Percentiles rank a stretch among this genome's conserved stretches.
Conservation (phyloP, 192 early-diverging fungal genomes). For the Mycoemilia scoparia region DNA sequence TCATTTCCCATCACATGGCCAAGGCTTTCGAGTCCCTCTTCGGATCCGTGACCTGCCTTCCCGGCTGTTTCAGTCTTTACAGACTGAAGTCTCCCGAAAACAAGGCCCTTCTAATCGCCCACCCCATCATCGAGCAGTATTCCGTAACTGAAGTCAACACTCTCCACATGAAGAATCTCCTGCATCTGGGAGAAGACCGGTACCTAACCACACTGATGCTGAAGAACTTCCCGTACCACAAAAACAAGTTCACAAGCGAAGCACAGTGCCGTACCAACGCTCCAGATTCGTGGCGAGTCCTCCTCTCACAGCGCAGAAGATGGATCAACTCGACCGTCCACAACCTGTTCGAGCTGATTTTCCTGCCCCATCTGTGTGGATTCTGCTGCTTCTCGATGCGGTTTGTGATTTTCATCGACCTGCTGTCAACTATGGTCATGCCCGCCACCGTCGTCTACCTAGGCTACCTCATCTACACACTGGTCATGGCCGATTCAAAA, state of each 20-base stretch:
- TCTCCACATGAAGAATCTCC: conserved; percentile 91
- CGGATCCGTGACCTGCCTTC: conserved; percentile 88
- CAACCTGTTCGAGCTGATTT: conserved; percentile 84
- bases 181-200: conserved; percentile 95
- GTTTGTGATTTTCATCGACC: conserved; percentile 87
- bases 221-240: conserved; percentile 93
- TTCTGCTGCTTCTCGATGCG: conserved; percentile 97
- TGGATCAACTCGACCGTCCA: conserved; percentile 99
- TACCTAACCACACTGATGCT: conserved; percentile 84
- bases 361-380: conserved; percentile 89
- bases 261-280: conserved; percentile 83
- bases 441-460: conserved; percentile 80
- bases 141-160: conserved; percentile 86
- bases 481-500: conserved; percentile 32
- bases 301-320: conserved; percentile 92
- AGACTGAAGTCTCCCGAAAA: conserved; percentile 76
- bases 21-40: conserved; percentile 96
- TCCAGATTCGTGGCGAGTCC: conserved; percentile 82
- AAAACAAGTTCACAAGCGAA: conserved; percentile 82
- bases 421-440: conserved; percentile 83
- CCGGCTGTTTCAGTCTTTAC: conserved; percentile 99
- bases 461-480: conserved; percentile 58
- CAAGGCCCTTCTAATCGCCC: conserved; percentile 67
- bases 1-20: conserved; percentile 84
- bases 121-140: conserved; percentile 74